Conservation (phyloP, 345 rosid genomes). For the Salix caprea region DNA sequence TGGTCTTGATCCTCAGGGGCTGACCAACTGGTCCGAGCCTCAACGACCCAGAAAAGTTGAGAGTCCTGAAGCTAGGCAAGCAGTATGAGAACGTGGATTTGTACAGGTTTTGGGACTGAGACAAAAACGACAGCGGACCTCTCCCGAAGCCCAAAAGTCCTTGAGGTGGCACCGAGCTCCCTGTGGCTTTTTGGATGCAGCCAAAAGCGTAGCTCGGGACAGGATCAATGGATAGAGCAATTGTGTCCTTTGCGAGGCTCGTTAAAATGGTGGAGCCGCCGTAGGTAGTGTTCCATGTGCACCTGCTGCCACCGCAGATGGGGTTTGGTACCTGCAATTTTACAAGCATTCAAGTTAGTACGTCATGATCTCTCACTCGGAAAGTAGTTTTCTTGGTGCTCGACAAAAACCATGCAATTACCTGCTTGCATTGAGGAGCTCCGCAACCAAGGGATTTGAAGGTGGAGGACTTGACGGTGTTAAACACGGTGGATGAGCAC, state of each 20-base stretch:
- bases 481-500: slow-evolving; percentile 55
- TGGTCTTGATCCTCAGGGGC: slow-evolving; percentile 66
- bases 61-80: slow-evolving; percentile 71
- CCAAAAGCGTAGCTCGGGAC: slow-evolving; percentile 76
- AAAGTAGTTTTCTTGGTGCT: not conserved
- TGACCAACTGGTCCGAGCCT: slow-evolving; percentile 77
- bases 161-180: slow-evolving; percentile 73
- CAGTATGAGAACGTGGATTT: slow-evolving; percentile 84
- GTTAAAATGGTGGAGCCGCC: slow-evolving; percentile 71
- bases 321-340: slow-evolving; percentile 58
- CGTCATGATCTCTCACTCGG: not conserved
- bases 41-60: slow-evolving; percentile 76
- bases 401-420: slow-evolving; percentile 13
- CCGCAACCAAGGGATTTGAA: slow-evolving; percentile 53
- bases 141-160: slow-evolving; percentile 86
- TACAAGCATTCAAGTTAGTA: not conserved
- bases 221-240: slow-evolving; percentile 54
- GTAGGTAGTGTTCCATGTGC: slow-evolving; percentile 75
- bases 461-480: slow-evolving; percentile 47
- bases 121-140: slow-evolving; percentile 72
- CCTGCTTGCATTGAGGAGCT: slow-evolving; percentile 83
- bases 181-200: slow-evolving; percentile 60
- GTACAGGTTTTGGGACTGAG: slow-evolving; percentile 71
- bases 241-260: slow-evolving; percentile 57
- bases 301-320: slow-evolving; percentile 55